Conservation (phyloP, 139 green algal genomes). For the Chlorella vulgaris region DNA sequence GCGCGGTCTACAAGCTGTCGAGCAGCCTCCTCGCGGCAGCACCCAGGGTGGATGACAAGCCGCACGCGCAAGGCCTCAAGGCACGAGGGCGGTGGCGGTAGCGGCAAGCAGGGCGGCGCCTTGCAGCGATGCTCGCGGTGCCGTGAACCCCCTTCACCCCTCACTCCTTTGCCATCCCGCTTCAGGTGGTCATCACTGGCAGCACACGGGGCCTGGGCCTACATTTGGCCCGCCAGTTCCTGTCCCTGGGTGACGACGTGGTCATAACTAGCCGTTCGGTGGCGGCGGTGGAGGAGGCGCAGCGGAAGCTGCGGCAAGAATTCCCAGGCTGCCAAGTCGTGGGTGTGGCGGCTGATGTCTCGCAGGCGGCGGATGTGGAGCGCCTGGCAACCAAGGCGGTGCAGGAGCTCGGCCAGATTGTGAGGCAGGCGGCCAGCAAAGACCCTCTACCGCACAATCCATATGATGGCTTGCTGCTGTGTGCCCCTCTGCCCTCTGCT, state of each 20-base stretch:
- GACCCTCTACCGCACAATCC: too few species aligned
- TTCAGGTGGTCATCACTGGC: constrained; percentile 51
- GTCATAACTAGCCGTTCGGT: constrained; percentile 50
- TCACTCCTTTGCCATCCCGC: not conserved
- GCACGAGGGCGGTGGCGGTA: not conserved
- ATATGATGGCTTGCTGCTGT: too few species aligned
- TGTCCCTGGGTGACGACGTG: constrained; percentile 62
- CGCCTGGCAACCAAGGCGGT: constrained; percentile 44
- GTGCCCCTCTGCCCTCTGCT: not conserved
- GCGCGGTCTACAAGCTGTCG: not conserved
- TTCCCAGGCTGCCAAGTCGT: constrained; percentile 36
- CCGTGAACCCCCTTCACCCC: not conserved
- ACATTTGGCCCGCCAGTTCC: constrained; percentile 65
- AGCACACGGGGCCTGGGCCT: constrained; percentile 55
- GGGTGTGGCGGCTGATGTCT: constrained; percentile 47
- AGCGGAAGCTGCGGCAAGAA: constrained; percentile 9
- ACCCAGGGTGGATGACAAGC: not conserved
- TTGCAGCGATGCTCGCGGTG: too few species aligned
- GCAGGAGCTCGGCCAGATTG: constrained; percentile 44
- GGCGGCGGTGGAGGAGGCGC: constrained; percentile 31
- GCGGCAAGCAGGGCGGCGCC: not conserved
- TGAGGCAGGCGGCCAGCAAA: not conserved
- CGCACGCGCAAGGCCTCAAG: constrained; percentile 9
- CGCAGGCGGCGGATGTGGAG: constrained; percentile 44
- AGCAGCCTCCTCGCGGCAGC: not conserved